Percentiles rank a stretch among this genome's conserved stretches.
Evolutionary conservation across 176 grass and related monocot species (phyloP).

Genomic region (Aegilops longissima): DNA sequence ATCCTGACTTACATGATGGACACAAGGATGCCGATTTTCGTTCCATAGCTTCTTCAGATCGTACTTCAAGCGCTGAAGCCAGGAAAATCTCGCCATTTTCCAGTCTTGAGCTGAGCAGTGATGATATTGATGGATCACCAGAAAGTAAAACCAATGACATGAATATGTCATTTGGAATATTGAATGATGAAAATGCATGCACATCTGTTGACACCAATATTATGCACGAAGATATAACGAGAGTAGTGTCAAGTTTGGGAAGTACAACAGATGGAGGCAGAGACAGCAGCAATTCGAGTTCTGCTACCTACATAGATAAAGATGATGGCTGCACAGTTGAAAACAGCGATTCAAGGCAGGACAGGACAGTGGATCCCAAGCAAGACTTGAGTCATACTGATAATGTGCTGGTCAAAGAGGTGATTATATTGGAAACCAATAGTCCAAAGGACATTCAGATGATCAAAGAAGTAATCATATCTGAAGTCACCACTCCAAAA

Average conservation of each 20-base stretch:
- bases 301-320: slow-evolving; percentile 27
- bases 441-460: slow-evolving; percentile 42
- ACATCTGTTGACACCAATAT: slow-evolving; percentile 20
- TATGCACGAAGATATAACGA: background rate
- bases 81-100: slow-evolving; percentile 43
- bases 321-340: slow-evolving; percentile 17
- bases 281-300: background rate
- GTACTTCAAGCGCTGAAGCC: slow-evolving; percentile 35
- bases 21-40: slow-evolving; percentile 47
- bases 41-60: slow-evolving; percentile 41
- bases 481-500: slow-evolving; percentile 52
- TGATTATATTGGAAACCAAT: slow-evolving; percentile 53
- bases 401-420: slow-evolving; percentile 48
- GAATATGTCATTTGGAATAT: slow-evolving; percentile 36
- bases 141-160: slow-evolving; percentile 32
- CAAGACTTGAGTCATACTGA: slow-evolving; percentile 25
- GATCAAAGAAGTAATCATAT: slow-evolving; percentile 56
- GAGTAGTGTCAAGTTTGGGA: slow-evolving; percentile 22
- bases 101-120: slow-evolving; percentile 37
- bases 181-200: slow-evolving; percentile 23
- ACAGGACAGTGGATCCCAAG: background rate
- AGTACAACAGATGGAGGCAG: slow-evolving; percentile 15
- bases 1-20: slow-evolving; percentile 68
- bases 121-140: slow-evolving; percentile 1
- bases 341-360: slow-evolving; percentile 23